phyloP scores from a whole-genome alignment of 2,329 filamentous ascomycete species.

The Aspergillus fructus region DNA sequence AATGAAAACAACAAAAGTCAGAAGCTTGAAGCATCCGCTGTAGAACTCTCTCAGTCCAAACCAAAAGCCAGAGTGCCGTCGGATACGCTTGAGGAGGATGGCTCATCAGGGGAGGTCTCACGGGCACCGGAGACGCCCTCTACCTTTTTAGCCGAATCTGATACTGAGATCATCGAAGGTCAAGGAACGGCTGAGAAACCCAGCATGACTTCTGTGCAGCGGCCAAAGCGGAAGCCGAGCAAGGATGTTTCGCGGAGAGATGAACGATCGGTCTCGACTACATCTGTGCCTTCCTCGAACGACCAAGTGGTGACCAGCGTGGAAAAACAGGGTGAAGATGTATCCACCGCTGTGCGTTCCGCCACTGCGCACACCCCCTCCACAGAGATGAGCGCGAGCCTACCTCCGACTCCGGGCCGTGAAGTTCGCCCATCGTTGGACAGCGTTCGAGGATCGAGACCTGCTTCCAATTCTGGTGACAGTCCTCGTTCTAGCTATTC shows the following conservation, averaged over 20 bases:
- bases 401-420: slow-evolving; percentile 7
- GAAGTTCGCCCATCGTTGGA: slow-evolving; percentile 9
- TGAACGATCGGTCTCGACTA: slow-evolving; percentile 20
- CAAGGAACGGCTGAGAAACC: slow-evolving; percentile 32
- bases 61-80: not conserved
- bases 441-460: slow-evolving; percentile 14
- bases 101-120: slow-evolving; percentile 2
- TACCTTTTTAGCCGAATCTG: slow-evolving; percentile 22
- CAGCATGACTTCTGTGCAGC: slow-evolving; percentile 26
- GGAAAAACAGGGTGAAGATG: slow-evolving; percentile 28
- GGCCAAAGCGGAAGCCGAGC: slow-evolving; percentile 31
- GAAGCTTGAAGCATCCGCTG: not conserved
- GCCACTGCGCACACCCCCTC: slow-evolving; percentile 8
- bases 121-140: slow-evolving; percentile 25
- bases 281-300: slow-evolving; percentile 23
- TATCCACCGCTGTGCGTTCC: slow-evolving; percentile 16
- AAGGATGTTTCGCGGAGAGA: slow-evolving; percentile 23
- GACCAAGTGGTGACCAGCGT: slow-evolving; percentile 17
- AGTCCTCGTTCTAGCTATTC: slow-evolving; percentile 28
- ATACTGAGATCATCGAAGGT: slow-evolving; percentile 33
- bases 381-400: slow-evolving; percentile 8
- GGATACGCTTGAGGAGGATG: not conserved
- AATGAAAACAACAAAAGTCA: not conserved
- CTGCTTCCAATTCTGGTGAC: slow-evolving; percentile 30
- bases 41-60: not conserved